Evolutionary conservation across 2,329 filamentous ascomycete species (phyloP).

Genomic region (Colletotrichum incanum): DNA sequence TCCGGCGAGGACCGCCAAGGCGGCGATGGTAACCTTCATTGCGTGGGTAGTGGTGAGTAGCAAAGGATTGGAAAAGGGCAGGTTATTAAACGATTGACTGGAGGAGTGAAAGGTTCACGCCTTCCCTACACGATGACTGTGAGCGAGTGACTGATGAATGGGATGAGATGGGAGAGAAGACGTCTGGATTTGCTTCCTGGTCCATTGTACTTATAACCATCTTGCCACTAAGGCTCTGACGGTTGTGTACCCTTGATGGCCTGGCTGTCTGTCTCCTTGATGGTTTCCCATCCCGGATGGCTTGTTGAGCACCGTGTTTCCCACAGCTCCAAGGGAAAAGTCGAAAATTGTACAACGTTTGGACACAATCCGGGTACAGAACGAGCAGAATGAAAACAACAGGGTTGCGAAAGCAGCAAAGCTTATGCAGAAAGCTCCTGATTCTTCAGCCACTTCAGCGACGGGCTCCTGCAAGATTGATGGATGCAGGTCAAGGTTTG

Average conservation of each 20-base stretch:
- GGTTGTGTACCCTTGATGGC: neutral
- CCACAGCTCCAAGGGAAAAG: neutral
- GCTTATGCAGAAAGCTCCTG: constrained; percentile 30
- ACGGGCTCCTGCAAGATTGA: constrained; percentile 5
- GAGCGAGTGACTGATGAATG: constrained; percentile 38
- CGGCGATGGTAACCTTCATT: constrained; percentile 36
- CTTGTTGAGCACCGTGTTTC: constrained; percentile 12
- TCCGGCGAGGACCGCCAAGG: constrained; percentile 36
- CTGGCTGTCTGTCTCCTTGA: neutral
- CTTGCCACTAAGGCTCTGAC: neutral
- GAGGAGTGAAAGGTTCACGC: constrained; percentile 33
- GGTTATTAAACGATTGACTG: constrained; percentile 35
- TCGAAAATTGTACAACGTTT: neutral
- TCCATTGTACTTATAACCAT: constrained; percentile 31
- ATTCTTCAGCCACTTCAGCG: constrained; percentile 14
- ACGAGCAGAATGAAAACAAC: neutral
- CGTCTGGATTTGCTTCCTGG: neutral
- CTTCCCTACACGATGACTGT: constrained; percentile 32
- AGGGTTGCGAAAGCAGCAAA: constrained; percentile 15
- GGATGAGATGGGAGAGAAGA: constrained; percentile 26
- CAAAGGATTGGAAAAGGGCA: constrained; percentile 18
- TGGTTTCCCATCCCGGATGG: neutral
- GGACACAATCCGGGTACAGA: neutral
- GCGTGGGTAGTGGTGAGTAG: neutral
- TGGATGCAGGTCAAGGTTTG: constrained; percentile 27